Evolutionary conservation across 495 filamentous ascomycete species (phyloP), one percentile per base, ranked within the genome.

Genomic region (Penicillium subrubescens): DNA sequence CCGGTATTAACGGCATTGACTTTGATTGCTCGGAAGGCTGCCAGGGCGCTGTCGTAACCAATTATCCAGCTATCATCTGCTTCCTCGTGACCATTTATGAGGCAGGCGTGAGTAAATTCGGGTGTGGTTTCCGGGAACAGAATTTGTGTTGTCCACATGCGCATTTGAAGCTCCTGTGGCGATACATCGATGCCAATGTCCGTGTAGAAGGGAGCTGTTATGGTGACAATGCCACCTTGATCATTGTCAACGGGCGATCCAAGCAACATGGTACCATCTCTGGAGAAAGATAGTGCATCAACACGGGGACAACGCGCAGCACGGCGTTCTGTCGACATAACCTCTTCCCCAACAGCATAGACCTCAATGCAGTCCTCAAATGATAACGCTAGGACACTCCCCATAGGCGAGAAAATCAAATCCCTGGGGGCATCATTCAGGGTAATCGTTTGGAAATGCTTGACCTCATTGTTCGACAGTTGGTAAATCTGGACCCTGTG

Each of bases 341-440:
- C 87, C 39, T 79, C 83, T 11, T 87, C 79, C 39, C 85, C 87
- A 21, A 96, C 75, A 7, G 92, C 89, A 52, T 93, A 87, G 1
- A 97, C 90, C 69, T 97, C 93, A 62, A 97, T 93, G 15, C 90
- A 90, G 34, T 90, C 90, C 67, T 91, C 87, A 78, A 92, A 96
- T 12, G 92, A 92, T n/a, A 92, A 88, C 25, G 92, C 93, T 62
- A 97, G 80, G 21, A 96, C 90, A 48, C 87, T 84, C 23, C 92
- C 93, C 54, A 87, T 89, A 1, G 93, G 93, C 1, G 92, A 93
- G 27, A 97, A 79, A 8, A 89, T 87, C 63, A 97, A 89, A 44
- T 90, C 86, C 62, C 90, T 84, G 65, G 92, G 91, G 59, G 83
- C 80, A 77, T 94, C 86, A 67, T 96, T 90, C 53, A 95, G 75